These are phyloP conservation scores for Aspergillus sp. DNA, from an alignment of 2,329 filamentous ascomycete genomes.

Conservation along the genomic window DNA sequence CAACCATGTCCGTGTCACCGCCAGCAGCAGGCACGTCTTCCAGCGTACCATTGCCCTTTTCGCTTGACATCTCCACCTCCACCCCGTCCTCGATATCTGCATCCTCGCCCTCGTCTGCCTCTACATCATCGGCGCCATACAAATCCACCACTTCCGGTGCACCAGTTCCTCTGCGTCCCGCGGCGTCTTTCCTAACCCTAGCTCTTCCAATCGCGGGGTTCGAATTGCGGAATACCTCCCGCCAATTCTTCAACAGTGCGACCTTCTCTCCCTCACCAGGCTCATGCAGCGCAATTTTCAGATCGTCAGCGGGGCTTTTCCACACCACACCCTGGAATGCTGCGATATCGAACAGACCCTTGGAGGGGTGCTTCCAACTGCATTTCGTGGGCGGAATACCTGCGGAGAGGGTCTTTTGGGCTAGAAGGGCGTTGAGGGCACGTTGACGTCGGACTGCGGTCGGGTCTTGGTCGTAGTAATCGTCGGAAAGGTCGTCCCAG, in stretches of 20 bases:
- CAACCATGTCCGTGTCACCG: background rate
- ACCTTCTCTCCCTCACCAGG: conserved; percentile 46
- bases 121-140: background rate
- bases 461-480: conserved; percentile 48
- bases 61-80: background rate
- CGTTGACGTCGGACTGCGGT: conserved; percentile 30
- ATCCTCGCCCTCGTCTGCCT: background rate
- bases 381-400: background rate
- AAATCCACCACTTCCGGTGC: background rate
- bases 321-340: conserved; percentile 46
- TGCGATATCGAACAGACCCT: conserved; percentile 19
- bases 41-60: background rate
- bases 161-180: background rate
- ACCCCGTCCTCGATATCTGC: background rate
- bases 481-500: conserved; percentile 49
- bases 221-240: conserved; percentile 44
- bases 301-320: conserved; percentile 31
- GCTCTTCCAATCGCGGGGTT: conserved; percentile 32
- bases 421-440: conserved; percentile 15
- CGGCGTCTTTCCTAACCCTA: conserved; percentile 18
- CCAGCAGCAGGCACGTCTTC: background rate
- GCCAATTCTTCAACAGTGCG: conserved; percentile 49
- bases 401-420: background rate
- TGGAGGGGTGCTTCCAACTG: conserved; percentile 12
- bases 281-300: conserved; percentile 35